Percentiles rank a stretch among this genome's conserved stretches.
Evolutionary conservation across 148 eudicot species (phyloP).

Genomic region (Amaranthus hypochondriacus): DNA sequence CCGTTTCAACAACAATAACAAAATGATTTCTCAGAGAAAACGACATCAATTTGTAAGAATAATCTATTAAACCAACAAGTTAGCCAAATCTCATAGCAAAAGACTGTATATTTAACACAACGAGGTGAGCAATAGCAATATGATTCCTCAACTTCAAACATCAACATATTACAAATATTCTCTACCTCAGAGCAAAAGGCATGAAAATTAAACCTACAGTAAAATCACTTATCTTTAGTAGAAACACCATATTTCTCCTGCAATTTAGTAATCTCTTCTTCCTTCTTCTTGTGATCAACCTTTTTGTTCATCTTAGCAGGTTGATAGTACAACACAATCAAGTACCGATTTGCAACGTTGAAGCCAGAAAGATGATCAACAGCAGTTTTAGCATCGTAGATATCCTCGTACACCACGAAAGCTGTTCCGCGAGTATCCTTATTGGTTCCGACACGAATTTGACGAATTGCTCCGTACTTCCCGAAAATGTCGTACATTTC

Average conservation of each 20-base stretch:
- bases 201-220: neutral
- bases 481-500: slow-evolving; percentile 92
- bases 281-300: slow-evolving; percentile 71
- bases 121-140: no score
- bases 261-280: slow-evolving; percentile 58
- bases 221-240: slow-evolving; percentile 43
- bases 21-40: no score
- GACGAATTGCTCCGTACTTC: slow-evolving; percentile 75
- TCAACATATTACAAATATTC: neutral
- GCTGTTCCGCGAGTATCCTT: slow-evolving; percentile 81
- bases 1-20: no score
- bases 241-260: slow-evolving; percentile 82
- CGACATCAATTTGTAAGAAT: no score
- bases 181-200: neutral
- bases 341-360: slow-evolving; percentile 70
- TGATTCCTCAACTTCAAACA: no score
- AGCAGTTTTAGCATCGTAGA: slow-evolving; percentile 76
- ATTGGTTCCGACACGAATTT: slow-evolving; percentile 59
- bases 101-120: no score
- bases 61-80: no score
- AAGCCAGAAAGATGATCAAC: slow-evolving; percentile 78
- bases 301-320: slow-evolving; percentile 82
- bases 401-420: slow-evolving; percentile 74
- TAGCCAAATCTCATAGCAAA: no score
- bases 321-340: slow-evolving; percentile 72